Evolutionary conservation across 2,329 filamentous ascomycete genomes (phyloP).

Genomic region (Lachnellula subtilissima): DNA sequence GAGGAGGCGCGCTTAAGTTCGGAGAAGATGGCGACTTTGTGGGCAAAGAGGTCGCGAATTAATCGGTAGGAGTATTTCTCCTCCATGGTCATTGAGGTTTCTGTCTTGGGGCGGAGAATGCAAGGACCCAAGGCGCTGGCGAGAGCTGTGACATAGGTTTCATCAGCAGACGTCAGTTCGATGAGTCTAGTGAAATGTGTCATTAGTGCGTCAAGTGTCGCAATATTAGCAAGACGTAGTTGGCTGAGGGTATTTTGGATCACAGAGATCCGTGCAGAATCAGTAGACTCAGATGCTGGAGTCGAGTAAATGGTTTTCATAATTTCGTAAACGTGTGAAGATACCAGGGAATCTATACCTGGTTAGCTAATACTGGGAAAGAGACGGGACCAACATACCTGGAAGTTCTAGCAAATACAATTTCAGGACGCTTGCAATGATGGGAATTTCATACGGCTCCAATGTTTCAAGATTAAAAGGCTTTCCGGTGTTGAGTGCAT

Average conservation of each 20-base stretch:
- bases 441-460: slow-evolving; percentile 86
- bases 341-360: slow-evolving; percentile 82
- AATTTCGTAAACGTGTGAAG: slow-evolving; percentile 97
- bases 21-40: slow-evolving; percentile 93
- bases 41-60: slow-evolving; percentile 82
- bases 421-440: slow-evolving; percentile 87
- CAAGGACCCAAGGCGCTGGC: slow-evolving; percentile 75
- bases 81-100: slow-evolving; percentile 90
- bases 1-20: slow-evolving; percentile 88
- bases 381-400: slow-evolving; percentile 50
- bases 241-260: slow-evolving; percentile 95
- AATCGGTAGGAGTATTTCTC: slow-evolving; percentile 90
- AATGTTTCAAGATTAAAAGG: slow-evolving; percentile 70
- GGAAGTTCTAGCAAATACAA: slow-evolving; percentile 93
- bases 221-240: slow-evolving; percentile 92
- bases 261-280: slow-evolving; percentile 78
- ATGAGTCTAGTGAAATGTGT: slow-evolving; percentile 97
- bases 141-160: slow-evolving; percentile 72
- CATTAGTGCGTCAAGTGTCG: slow-evolving; percentile 95
- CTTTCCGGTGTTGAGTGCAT: slow-evolving; percentile 82
- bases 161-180: slow-evolving; percentile 92
- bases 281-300: slow-evolving; percentile 68
- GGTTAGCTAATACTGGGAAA: slow-evolving; percentile 18
- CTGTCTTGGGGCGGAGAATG: slow-evolving; percentile 78
- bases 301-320: slow-evolving; percentile 94